These are phyloP conservation scores for Leersia perrieri DNA, from an alignment of 176 grass and related monocot genomes.

Conservation along the genomic window DNA sequence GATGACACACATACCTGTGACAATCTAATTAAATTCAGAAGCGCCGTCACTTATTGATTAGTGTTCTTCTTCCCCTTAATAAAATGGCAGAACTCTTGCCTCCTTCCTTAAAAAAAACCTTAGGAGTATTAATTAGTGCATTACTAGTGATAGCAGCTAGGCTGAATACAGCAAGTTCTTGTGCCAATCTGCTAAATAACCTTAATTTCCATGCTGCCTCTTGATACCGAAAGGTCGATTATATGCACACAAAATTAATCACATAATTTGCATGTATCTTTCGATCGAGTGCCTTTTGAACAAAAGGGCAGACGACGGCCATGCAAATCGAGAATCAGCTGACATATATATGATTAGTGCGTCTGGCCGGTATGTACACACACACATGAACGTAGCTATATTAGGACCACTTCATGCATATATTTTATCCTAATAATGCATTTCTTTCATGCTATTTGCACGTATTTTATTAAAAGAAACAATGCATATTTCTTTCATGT, in stretches of 20 bases:
- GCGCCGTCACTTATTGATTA: too few species aligned
- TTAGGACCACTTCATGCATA: not conserved
- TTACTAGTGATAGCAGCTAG: not conserved
- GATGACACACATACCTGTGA: not conserved
- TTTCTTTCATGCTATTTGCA: not conserved
- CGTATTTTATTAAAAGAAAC: not conserved
- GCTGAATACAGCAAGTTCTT: not conserved
- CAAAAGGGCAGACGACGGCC: not conserved
- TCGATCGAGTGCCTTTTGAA: not conserved
- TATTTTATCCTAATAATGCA: not conserved
- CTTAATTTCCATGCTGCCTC: not conserved
- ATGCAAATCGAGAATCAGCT: not conserved
- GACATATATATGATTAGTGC: not conserved
- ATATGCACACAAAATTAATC: not conserved
- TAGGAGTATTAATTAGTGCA: too few species aligned
- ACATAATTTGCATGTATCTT: not conserved
- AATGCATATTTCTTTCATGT: slow-evolving; percentile 22
- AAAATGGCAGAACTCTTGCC: too few species aligned
- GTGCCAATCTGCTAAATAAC: not conserved
- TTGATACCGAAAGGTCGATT: not conserved
- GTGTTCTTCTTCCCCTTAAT: too few species aligned
- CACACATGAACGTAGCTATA: not conserved
- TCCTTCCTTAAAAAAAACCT: too few species aligned
- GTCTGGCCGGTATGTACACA: not conserved
- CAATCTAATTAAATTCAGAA: not conserved